Conservation (phyloP, 177 flowering plant species). For the Vitis hybrid region DNA sequence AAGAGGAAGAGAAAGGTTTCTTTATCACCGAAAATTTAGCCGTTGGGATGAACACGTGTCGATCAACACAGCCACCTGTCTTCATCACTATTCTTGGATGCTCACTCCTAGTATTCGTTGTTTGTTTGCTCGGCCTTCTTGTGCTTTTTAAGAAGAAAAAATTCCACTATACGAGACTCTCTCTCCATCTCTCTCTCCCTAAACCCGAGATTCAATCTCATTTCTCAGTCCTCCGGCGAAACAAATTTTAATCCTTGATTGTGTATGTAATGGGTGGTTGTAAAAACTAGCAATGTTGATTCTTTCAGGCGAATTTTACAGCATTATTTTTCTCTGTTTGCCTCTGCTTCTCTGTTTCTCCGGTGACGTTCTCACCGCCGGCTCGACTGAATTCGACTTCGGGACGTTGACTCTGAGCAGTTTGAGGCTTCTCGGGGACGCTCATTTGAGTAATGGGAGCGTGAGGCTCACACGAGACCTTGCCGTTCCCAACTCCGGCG, state of each 20-base stretch:
- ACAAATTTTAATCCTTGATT: background rate
- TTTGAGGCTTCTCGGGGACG: conserved; percentile 82
- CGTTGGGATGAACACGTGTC: conserved; percentile 52
- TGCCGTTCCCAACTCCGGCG: conserved; percentile 79
- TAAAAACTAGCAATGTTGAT: conserved; percentile 8
- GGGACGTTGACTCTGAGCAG: conserved; percentile 55
- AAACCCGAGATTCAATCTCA: background rate
- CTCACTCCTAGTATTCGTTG: conserved; percentile 16
- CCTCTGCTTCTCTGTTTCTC: conserved; percentile 10
- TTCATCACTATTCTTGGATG: conserved; percentile 34
- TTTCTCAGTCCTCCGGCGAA: background rate
- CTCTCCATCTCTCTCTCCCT: conserved; percentile 13
- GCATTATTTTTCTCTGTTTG: background rate
- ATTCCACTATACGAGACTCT: background rate
- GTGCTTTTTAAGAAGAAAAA: conserved; percentile 4
- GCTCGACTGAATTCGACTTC: conserved; percentile 64
- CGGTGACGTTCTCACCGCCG: background rate
- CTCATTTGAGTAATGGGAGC: conserved; percentile 69
- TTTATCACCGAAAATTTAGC: conserved; percentile 21
- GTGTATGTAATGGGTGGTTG: conserved; percentile 14
- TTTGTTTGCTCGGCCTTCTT: conserved; percentile 2
- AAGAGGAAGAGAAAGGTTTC: background rate
- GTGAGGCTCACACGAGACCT: conserved; percentile 78
- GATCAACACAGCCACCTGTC: conserved; percentile 35
- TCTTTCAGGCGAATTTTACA: background rate